Percentiles rank a stretch among this genome's conserved stretches.
Conservation (phyloP, 106 monocot genomes). For the Gastrodia elata region DNA sequence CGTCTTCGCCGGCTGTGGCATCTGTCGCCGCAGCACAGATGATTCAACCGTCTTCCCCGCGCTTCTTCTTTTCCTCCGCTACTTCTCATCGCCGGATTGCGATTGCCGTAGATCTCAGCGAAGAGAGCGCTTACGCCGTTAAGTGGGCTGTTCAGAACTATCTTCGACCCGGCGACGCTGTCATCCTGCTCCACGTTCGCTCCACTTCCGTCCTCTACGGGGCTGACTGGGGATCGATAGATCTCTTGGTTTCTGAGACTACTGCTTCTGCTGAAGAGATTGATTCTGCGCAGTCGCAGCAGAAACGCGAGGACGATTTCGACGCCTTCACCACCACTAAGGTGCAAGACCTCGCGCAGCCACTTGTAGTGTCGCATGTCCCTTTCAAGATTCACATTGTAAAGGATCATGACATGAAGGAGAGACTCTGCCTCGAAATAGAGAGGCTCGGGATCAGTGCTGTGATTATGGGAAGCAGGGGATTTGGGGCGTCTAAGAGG, state of each 20-base stretch:
- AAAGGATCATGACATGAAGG: conserved; percentile 29
- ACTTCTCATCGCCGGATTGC: conserved; percentile 59
- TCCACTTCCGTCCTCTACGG: conserved; percentile 58
- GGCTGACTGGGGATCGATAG: conserved; percentile 25
- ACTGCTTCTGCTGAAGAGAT: not conserved
- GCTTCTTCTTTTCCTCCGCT: conserved; percentile 42
- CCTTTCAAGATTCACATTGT: conserved; percentile 27
- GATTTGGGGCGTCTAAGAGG: conserved; percentile 20
- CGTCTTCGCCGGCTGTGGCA: not conserved
- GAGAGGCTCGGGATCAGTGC: conserved; percentile 17
- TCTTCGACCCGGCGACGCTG: conserved; percentile 79
- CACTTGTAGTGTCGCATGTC: conserved; percentile 17
- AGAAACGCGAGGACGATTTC: conserved; percentile 21
- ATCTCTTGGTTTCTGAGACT: not conserved
- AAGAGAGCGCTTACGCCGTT: conserved; percentile 58
- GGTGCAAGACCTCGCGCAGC: conserved; percentile 22
- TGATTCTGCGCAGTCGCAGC: conserved; percentile 13
- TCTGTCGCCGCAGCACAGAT: conserved; percentile 7
- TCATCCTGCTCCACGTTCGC: conserved; percentile 69
- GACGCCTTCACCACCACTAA: conserved; percentile 24
- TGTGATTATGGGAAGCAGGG: conserved; percentile 24
- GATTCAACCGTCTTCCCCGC: conserved; percentile 44
- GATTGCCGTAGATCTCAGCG: conserved; percentile 66
- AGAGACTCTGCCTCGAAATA: conserved; percentile 22
- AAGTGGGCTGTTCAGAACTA: conserved; percentile 75